Conservation (phyloP, 2,329 filamentous ascomycete species). For the Shiraia bambusicola region DNA sequence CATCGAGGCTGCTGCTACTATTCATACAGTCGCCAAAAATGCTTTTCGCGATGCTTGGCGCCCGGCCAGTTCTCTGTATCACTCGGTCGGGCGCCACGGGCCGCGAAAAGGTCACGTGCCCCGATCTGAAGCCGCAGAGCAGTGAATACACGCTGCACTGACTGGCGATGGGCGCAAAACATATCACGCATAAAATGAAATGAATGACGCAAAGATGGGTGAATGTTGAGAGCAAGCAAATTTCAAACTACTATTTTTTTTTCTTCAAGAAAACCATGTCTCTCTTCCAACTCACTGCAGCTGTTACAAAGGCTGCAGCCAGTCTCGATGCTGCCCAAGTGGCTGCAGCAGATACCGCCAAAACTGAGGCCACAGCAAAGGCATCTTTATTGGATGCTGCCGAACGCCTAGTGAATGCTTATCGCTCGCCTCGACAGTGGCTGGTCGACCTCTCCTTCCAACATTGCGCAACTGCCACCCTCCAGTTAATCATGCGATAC, state of each 20-base stretch:
- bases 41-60: no score
- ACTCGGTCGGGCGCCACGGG: no score
- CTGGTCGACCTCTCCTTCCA: slow-evolving; percentile 3
- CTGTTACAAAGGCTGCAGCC: slow-evolving; percentile 1
- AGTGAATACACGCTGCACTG: no score
- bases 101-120: no score
- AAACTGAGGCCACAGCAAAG: not conserved
- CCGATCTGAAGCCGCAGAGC: no score
- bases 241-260: no score
- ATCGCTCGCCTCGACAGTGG: slow-evolving; percentile 1
- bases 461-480: slow-evolving; percentile 2
- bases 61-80: no score
- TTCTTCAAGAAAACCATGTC: not conserved
- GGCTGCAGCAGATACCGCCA: not conserved
- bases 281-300: not conserved
- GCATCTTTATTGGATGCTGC: slow-evolving; percentile 1
- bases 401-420: not conserved
- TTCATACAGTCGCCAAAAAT: no score
- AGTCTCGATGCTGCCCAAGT: not conserved
- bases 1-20: not conserved
- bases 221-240: not conserved
- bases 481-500: slow-evolving; percentile 1
- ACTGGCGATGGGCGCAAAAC: no score
- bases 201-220: not conserved
- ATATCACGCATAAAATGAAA: not conserved